These are phyloP conservation scores for Volvox reticuliferus DNA, from an alignment of 139 green algal genomes.

Conservation along the genomic window DNA sequence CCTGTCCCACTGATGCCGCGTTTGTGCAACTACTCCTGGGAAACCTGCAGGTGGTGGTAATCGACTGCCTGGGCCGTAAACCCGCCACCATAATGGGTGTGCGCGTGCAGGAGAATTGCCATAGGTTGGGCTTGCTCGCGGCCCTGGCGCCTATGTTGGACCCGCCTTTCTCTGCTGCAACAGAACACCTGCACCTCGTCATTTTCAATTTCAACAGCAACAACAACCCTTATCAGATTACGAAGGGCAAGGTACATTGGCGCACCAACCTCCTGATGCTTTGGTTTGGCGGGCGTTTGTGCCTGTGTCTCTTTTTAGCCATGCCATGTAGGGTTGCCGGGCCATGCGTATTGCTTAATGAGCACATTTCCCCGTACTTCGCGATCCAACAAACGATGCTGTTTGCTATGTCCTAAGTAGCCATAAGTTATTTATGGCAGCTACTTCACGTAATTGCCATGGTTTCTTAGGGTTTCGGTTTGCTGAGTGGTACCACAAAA, in stretches of 20 bases:
- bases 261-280: background rate
- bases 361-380: too few species aligned
- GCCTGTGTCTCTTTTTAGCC: too few species aligned
- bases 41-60: slow-evolving; percentile 4
- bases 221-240: background rate
- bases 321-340: too few species aligned
- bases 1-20: too few species aligned
- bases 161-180: background rate
- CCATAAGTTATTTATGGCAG: too few species aligned
- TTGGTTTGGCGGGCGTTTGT: too few species aligned
- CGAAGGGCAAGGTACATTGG: background rate
- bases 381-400: too few species aligned
- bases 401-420: too few species aligned
- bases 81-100: slow-evolving; percentile 25
- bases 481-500: too few species aligned
- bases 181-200: slow-evolving; percentile 8
- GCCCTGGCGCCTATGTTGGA: slow-evolving; percentile 21
- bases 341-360: too few species aligned
- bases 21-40: background rate
- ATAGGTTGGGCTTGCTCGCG: background rate
- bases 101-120: background rate
- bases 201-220: background rate
- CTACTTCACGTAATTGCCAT: too few species aligned
- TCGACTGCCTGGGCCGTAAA: slow-evolving; percentile 20
- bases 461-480: too few species aligned